Conservation (phyloP, 2,329 filamentous ascomycete genomes). For the Pseudogymnoascus sp. region DNA sequence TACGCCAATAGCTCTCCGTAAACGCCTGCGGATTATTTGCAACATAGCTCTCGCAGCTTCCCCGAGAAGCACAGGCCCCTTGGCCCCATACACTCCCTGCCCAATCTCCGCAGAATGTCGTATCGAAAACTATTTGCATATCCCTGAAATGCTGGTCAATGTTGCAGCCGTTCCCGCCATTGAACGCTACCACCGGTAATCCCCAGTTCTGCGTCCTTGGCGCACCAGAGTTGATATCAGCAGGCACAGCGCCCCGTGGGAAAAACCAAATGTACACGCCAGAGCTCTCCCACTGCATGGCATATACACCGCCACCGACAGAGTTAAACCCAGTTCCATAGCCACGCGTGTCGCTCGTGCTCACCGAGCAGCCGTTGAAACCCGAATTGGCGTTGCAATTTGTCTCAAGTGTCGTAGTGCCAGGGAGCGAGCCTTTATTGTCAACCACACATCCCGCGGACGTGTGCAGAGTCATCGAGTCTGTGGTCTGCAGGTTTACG, state of each 20-base stretch:
- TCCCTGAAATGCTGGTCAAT: constrained; percentile 57
- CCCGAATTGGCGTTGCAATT: constrained; percentile 41
- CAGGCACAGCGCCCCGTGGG: constrained; percentile 53
- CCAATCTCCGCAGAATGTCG: constrained; percentile 70
- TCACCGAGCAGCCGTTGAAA: constrained; percentile 30
- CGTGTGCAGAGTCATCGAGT: constrained; percentile 57
- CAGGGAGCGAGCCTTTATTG: constrained; percentile 33
- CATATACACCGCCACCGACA: constrained; percentile 58
- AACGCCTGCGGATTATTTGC: constrained; percentile 62
- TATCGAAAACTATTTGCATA: constrained; percentile 67
- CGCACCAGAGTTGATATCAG: constrained; percentile 45
- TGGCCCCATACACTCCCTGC: constrained; percentile 41
- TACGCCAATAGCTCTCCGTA: constrained; percentile 63
- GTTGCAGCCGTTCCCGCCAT: constrained; percentile 53
- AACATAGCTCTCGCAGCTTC: constrained; percentile 63
- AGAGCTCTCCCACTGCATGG: constrained; percentile 59
- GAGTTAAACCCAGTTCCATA: constrained; percentile 61
- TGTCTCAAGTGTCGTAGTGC: constrained; percentile 28
- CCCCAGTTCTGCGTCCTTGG: constrained; percentile 63
- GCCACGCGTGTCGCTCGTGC: constrained; percentile 32
- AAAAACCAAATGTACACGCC: constrained; percentile 74
- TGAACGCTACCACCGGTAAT: constrained; percentile 57
- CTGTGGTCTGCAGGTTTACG: constrained; percentile 50
- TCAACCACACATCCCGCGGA: constrained; percentile 36
- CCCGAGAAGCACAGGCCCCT: constrained; percentile 49